Percentiles rank a stretch among this genome's conserved stretches.
phyloP scores from a whole-genome alignment of 352 stramenopile species.

The Nothophytophthora sp. region DNA sequence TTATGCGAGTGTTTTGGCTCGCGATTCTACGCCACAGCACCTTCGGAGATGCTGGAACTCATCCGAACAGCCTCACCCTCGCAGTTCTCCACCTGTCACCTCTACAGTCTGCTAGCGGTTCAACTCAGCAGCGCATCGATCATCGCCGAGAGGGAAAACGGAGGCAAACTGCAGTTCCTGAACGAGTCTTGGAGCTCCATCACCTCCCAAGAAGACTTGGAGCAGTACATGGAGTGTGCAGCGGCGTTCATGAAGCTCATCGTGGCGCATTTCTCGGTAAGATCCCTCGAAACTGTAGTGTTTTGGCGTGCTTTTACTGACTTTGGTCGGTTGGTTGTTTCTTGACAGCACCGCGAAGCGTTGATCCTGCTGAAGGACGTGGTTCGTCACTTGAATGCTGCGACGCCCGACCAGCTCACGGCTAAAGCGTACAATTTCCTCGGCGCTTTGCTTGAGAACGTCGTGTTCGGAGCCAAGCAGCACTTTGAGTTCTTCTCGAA shows the following conservation, averaged over 20 bases:
- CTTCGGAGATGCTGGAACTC: constrained; percentile 62
- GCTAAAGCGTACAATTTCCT: constrained; percentile 69
- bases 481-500: constrained; percentile 72
- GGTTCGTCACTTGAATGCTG: constrained; percentile 77
- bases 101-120: constrained; percentile 71
- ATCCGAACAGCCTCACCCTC: constrained; percentile 62
- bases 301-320: constrained; percentile 1
- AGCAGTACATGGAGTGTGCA: constrained; percentile 81
- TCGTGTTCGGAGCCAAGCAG: constrained; percentile 70
- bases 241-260: constrained; percentile 88
- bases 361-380: constrained; percentile 86
- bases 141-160: constrained; percentile 31
- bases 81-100: constrained; percentile 59
- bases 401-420: constrained; percentile 57
- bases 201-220: constrained; percentile 69
- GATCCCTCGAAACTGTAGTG: not conserved
- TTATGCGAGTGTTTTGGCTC: constrained; percentile 77
- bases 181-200: constrained; percentile 87
- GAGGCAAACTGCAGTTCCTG: constrained; percentile 75
- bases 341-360: constrained; percentile 61
- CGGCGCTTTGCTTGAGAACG: constrained; percentile 74
- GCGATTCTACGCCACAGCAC: constrained; percentile 55
- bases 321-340: constrained; percentile 8
- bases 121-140: constrained; percentile 47
- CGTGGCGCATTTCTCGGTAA: constrained; percentile 78